phyloP scores from a whole-genome alignment of 2,329 filamentous ascomycete species.

The Cercospora zeina region DNA sequence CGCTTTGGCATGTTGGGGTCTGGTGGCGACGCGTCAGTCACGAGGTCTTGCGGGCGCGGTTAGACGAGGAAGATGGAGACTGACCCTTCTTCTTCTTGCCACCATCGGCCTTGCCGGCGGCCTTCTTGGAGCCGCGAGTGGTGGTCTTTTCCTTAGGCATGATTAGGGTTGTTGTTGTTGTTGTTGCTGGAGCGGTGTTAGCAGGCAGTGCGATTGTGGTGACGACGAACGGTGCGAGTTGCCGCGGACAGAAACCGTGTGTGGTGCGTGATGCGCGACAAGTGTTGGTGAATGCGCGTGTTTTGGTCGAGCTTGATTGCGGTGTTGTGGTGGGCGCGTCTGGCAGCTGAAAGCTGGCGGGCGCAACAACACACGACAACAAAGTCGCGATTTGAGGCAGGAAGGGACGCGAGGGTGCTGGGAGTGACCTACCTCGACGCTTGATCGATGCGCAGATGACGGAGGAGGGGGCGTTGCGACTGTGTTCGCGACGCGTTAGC shows the following conservation, averaged over 20 bases:
- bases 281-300: constrained; percentile 16
- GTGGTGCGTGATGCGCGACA: constrained; percentile 17
- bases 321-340: constrained; percentile 14
- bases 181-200: constrained; percentile 20
- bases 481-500: constrained; percentile 12
- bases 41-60: constrained; percentile 1
- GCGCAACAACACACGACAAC: constrained; percentile 29
- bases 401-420: constrained; percentile 12
- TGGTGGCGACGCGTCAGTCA: constrained; percentile 44
- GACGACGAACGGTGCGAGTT: constrained; percentile 6
- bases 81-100: constrained; percentile 74
- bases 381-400: constrained; percentile 23
- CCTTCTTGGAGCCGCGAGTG: constrained; percentile 60
- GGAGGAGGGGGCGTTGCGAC: constrained; percentile 15
- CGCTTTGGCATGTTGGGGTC: constrained; percentile 99
- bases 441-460: constrained; percentile 19
- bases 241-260: constrained; percentile 21
- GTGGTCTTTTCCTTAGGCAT: constrained; percentile 70
- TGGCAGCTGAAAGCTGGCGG: constrained; percentile 27
- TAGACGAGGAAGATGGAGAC: constrained; percentile 30
- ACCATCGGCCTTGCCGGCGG: constrained; percentile 44
- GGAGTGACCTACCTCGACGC: constrained; percentile 25
- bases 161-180: constrained; percentile 40
- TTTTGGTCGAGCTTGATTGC: constrained; percentile 15
- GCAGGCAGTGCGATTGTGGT: constrained; percentile 9